These are phyloP conservation scores for Solanum chiquidenum DNA, from an alignment of 257 asterid species.

Conservation along the genomic window DNA sequence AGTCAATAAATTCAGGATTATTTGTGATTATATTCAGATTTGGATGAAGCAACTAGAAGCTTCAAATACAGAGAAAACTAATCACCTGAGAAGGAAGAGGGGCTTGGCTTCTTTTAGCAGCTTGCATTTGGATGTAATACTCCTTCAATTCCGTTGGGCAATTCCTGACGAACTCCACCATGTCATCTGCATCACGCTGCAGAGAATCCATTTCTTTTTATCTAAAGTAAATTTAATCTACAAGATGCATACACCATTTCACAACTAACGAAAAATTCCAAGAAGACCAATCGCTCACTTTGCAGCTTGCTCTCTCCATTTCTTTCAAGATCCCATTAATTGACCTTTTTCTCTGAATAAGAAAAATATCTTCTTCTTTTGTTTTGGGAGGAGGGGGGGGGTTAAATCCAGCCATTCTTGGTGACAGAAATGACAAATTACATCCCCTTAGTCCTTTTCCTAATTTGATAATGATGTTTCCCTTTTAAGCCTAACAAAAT, in stretches of 20 bases:
- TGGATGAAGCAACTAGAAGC: background rate
- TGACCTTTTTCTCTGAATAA: background rate
- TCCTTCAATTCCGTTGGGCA: constrained; percentile 78
- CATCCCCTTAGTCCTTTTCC: background rate
- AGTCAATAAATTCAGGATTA: background rate
- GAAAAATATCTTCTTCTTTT: background rate
- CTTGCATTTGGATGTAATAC: constrained; percentile 96
- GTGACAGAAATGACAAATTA: background rate
- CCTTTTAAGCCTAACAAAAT: background rate
- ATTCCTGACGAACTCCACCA: constrained; percentile 59
- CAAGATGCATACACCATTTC: background rate
- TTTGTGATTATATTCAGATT: background rate
- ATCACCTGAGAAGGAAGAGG: constrained; percentile 86
- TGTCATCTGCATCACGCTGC: constrained; percentile 91
- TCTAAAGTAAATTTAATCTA: background rate
- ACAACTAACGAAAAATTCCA: background rate
- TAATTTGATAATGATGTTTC: background rate
- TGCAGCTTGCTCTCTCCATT: background rate
- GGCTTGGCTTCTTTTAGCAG: constrained; percentile 91
- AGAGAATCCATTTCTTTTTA: background rate
- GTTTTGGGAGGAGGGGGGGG: no score
- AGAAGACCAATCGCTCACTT: background rate
- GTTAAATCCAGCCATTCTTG: background rate
- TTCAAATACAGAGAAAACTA: background rate
- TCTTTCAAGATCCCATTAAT: background rate